Evolutionary conservation across 495 filamentous ascomycete genomes (phyloP).

Genomic region (Aspergillus campestris): DNA sequence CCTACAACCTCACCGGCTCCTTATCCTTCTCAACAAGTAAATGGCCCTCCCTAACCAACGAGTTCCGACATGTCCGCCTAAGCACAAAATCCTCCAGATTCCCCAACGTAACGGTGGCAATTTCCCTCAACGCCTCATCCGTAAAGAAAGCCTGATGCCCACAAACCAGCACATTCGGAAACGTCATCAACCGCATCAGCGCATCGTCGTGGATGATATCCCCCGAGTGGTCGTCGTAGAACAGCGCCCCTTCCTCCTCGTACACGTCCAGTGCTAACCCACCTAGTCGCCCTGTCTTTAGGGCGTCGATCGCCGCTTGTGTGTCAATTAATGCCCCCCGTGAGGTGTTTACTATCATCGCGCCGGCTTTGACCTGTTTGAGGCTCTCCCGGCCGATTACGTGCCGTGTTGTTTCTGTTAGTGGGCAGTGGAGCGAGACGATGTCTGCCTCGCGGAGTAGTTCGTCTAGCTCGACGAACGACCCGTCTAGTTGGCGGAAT

Average conservation of each 20-base stretch:
- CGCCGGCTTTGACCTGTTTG: constrained; percentile 47
- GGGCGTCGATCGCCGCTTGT: constrained; percentile 46
- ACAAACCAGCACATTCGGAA: constrained; percentile 59
- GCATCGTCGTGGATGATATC: constrained; percentile 64
- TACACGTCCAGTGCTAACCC: constrained; percentile 81
- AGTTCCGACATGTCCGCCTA: constrained; percentile 22
- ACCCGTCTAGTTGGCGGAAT: too few relatives aligned
- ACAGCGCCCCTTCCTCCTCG: constrained; percentile 61
- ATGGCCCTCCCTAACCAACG: constrained; percentile 29
- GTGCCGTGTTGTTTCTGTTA: constrained; percentile 50
- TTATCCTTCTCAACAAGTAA: constrained; percentile 17
- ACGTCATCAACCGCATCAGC: constrained; percentile 59
- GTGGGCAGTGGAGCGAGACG: constrained; percentile 57
- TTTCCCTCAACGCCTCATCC: constrained; percentile 54
- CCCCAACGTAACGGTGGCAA: constrained; percentile 49
- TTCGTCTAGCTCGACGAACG: constrained; percentile 43
- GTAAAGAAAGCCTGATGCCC: constrained; percentile 69
- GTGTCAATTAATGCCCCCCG: constrained; percentile 57
- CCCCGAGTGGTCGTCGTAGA: constrained; percentile 57
- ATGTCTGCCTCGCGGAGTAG: constrained; percentile 50
- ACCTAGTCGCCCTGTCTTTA: constrained; percentile 52
- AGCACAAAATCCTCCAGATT: constrained; percentile 38
- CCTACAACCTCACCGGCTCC: constrained; percentile 28
- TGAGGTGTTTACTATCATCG: constrained; percentile 58
- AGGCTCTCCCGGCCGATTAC: constrained; percentile 51